Percentiles rank a stretch among this genome's conserved stretches.
Evolutionary conservation across 768 basidiomycete genomes (phyloP).

Genomic region (Tricholoma matsutake): DNA sequence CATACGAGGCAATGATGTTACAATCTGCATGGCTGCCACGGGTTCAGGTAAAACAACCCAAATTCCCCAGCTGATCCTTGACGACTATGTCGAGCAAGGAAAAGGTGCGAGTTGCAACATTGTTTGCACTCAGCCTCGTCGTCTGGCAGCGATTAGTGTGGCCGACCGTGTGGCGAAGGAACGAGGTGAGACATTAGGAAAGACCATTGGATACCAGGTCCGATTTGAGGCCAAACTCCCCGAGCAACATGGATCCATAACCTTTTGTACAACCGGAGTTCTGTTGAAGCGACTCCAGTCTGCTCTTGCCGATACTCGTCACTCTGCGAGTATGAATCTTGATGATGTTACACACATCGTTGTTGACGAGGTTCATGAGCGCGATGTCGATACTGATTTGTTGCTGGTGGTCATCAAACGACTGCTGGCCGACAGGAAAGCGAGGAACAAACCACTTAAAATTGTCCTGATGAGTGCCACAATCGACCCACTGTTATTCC

Average conservation of each 20-base stretch:
- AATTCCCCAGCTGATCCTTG: conserved; percentile 88
- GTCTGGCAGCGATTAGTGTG: conserved; percentile 88
- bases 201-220: conserved; percentile 85
- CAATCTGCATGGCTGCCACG: conserved; percentile 85
- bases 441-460: conserved; percentile 71
- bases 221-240: conserved; percentile 85
- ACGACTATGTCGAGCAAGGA: conserved; percentile 74
- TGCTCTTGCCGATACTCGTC: conserved; percentile 48
- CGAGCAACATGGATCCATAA: conserved; percentile 77
- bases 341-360: conserved; percentile 87
- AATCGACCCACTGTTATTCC: conserved; percentile 87
- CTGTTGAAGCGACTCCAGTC: conserved; percentile 85
- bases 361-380: conserved; percentile 96
- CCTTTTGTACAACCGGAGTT: conserved; percentile 91
- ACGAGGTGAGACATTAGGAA: conserved; percentile 69
- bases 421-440: conserved; percentile 69
- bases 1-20: conserved; percentile 76
- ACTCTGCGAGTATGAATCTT: conserved; percentile 38
- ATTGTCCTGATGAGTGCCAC: conserved; percentile 95
- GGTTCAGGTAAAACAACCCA: conserved; percentile 96
- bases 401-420: conserved; percentile 87
- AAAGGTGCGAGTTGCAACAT: conserved; percentile 85
- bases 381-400: conserved; percentile 90
- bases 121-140: conserved; percentile 89
- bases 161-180: conserved; percentile 91